A percentile compares a stretch with the other conserved stretches of the same genome.
phyloP scores from a whole-genome alignment of 2,329 filamentous ascomycete species.

The Biscogniauxia marginata region DNA sequence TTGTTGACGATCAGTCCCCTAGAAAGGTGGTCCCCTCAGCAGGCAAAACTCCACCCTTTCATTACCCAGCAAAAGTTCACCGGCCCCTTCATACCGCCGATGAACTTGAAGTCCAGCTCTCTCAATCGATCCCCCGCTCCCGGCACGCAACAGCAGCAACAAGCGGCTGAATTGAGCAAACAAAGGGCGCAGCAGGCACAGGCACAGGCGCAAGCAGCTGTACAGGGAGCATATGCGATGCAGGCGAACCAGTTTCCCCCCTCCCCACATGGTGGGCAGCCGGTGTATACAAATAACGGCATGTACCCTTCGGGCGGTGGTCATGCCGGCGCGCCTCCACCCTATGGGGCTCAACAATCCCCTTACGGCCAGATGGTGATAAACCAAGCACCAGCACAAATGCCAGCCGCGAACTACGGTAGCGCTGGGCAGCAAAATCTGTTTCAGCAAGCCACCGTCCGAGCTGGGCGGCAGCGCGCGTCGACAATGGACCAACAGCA shows the following conservation, averaged over 20 bases:
- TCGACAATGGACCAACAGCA: constrained; percentile 96
- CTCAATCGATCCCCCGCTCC: constrained; percentile 85
- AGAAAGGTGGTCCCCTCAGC: constrained; percentile 95
- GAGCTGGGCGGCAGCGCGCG: constrained; percentile 80
- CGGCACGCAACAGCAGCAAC: constrained; percentile 92
- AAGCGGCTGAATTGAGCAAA: constrained; percentile 91
- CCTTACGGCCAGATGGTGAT: constrained; percentile 74
- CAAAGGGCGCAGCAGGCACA: constrained; percentile 76
- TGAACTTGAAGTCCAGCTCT: constrained; percentile 89
- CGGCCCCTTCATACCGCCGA: constrained; percentile 91
- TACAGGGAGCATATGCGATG: constrained; percentile 63
- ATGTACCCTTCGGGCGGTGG: constrained; percentile 67
- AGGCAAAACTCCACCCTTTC: constrained; percentile 95
- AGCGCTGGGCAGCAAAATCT: constrained; percentile 52
- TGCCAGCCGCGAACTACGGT: constrained; percentile 64
- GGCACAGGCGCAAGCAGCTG: constrained; percentile 66
- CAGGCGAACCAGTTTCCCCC: constrained; percentile 49
- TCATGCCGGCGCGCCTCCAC: constrained; percentile 65
- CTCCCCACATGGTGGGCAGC: constrained; percentile 50
- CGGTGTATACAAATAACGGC: constrained; percentile 79
- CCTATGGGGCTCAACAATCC: constrained; percentile 72
- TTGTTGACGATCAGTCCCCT: constrained; percentile 92
- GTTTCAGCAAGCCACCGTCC: constrained; percentile 75
- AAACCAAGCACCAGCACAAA: constrained; percentile 64
- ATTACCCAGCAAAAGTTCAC: constrained; percentile 98